These are phyloP conservation scores for Spathaspora arborariae DNA, from an alignment of 805 yeast species.

Conservation along the genomic window DNA sequence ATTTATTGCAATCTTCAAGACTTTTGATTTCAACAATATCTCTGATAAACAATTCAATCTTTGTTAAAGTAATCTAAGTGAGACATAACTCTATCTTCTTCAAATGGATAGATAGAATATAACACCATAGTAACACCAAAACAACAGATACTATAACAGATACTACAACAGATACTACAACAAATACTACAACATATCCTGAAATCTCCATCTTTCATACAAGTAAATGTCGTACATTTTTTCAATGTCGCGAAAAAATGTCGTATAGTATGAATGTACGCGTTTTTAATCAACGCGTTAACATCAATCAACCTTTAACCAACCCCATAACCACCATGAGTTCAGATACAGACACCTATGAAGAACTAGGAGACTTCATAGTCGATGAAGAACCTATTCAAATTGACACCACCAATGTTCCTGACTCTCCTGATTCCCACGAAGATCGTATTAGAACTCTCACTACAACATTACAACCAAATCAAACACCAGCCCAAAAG, in stretches of 20 bases:
- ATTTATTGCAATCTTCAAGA: too few relatives aligned
- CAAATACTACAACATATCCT: too few relatives aligned
- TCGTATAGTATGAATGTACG: neutral
- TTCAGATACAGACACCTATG: conserved; percentile 13
- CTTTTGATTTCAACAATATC: too few relatives aligned
- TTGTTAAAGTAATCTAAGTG: too few relatives aligned
- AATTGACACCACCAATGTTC: neutral
- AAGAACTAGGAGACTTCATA: conserved; percentile 34
- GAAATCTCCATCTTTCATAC: too few relatives aligned
- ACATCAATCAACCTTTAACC: neutral
- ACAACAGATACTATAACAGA: too few relatives aligned
- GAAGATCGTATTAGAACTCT: conserved; percentile 20
- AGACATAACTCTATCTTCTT: too few relatives aligned
- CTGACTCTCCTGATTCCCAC: too few relatives aligned
- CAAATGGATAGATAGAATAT: too few relatives aligned
- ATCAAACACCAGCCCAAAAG: conserved; percentile 33
- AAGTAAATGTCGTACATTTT: neutral
- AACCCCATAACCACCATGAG: neutral
- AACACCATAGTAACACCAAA: too few relatives aligned
- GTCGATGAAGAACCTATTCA: conserved; percentile 21
- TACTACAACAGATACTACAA: too few relatives aligned
- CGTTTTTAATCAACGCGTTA: conserved; percentile 2
- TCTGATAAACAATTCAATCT: too few relatives aligned
- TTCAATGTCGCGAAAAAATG: neutral
- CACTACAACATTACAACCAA: conserved; percentile 24